Percentiles rank a stretch among this genome's conserved stretches.
Evolutionary conservation across 148 eudicot genomes (phyloP).

Genomic region (Linanthus parryae): DNA sequence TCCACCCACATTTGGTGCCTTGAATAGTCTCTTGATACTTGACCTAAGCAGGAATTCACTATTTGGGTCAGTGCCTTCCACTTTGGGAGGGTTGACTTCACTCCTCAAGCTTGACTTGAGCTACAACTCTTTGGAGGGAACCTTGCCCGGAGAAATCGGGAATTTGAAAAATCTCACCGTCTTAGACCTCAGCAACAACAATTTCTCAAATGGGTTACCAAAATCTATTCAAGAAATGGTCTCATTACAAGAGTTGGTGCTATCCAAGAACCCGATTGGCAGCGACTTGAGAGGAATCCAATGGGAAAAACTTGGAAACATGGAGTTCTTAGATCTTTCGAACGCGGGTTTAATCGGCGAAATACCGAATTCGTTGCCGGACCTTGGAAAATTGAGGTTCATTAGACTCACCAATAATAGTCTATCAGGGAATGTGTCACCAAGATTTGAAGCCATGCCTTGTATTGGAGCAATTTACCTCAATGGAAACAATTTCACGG

Average conservation of each 20-base stretch:
- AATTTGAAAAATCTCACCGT: slow-evolving; percentile 45
- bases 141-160: slow-evolving; percentile 39
- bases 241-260: slow-evolving; percentile 48
- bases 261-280: slow-evolving; percentile 46
- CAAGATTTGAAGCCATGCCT: slow-evolving; percentile 35
- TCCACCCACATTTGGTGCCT: slow-evolving; percentile 35
- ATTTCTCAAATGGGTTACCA: slow-evolving; percentile 45
- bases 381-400: slow-evolving; percentile 40
- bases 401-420: slow-evolving; percentile 49
- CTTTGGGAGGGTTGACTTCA: slow-evolving; percentile 43
- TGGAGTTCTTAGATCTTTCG: slow-evolving; percentile 51
- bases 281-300: slow-evolving; percentile 33
- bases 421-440: slow-evolving; percentile 44
- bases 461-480: slow-evolving; percentile 44
- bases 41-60: slow-evolving; percentile 58
- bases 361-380: slow-evolving; percentile 44
- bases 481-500: slow-evolving; percentile 50
- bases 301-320: slow-evolving; percentile 49
- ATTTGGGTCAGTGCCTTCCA: slow-evolving; percentile 46
- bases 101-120: slow-evolving; percentile 73
- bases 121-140: slow-evolving; percentile 44
- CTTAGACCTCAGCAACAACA: slow-evolving; percentile 50
- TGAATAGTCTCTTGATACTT: slow-evolving; percentile 49
- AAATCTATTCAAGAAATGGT: slow-evolving; percentile 39
- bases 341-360: slow-evolving; percentile 38